Evolutionary conservation across 192 early-diverging fungal genomes (phyloP), one percentile per base, ranked within the genome.

Genomic region (Rhizophlyctis rosea): DNA sequence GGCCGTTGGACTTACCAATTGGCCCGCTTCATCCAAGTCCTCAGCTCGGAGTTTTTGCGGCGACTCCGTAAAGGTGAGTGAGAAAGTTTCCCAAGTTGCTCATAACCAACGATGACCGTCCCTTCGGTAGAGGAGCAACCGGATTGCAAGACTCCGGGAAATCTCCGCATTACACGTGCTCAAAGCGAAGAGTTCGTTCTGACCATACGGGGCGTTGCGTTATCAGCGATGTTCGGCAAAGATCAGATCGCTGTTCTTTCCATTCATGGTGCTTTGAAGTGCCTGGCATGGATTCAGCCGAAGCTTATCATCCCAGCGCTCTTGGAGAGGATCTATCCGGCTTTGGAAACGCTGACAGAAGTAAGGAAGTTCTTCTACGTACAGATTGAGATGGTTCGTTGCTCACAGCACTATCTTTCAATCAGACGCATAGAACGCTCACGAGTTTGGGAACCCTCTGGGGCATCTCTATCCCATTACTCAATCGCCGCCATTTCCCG

Each of bases 311-410:
- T 96, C 63, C 88, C 88, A 4, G 88, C 86, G 18, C 77, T 94
- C 13, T 62, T 98, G 32, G 90, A 95, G 57, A 75, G 89, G 28
- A 83, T 90, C 29, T 98, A 94, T 60, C 91, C 93, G 3, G 86
- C 93, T 0, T 72, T 98, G 9, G 92, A 96, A 62, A 85, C 82
- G 1, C 57, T 93, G 35, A 93, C 91, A 4, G 87, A 89, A 73
- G n/a, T n/a, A n/a, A n/a, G n/a, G n/a, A n/a, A n/a, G n/a, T n/a
- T n/a, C n/a, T n/a, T n/a, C 80, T 82, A 62, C 27, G 35, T 52
- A 16, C 24, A 28, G 51, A 13, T 21, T 5, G 27, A 5, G 27
- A 25, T 5, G 14, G 51, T 9, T 21, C 11, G 11, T 53, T 25
- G 13, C 1, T 14, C 52, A 54, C 52, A 21, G 24, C 9, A 0